These are phyloP conservation scores for Pneumocystis oryctolagi DNA, from an alignment of 1,139 yeast species.

Conservation along the genomic window DNA sequence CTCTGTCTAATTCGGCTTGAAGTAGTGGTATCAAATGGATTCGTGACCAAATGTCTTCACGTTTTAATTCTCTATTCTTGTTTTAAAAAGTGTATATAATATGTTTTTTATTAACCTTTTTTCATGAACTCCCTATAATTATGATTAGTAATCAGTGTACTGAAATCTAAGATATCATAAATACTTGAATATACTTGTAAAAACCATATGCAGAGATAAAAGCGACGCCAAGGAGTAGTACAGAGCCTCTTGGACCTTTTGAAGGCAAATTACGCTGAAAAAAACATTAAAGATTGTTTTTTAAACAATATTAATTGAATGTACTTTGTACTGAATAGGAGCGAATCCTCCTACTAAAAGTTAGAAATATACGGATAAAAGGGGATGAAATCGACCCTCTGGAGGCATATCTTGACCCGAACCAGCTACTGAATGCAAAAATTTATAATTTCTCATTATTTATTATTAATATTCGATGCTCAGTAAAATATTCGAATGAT, in stretches of 20 bases:
- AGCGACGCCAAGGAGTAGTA: conserved; percentile 71
- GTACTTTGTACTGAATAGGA: conserved; percentile 66
- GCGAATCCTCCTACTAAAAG: conserved; percentile 52
- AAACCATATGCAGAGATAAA: conserved; percentile 60
- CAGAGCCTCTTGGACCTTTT: conserved; percentile 26
- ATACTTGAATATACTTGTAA: conserved; percentile 32
- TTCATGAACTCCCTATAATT: conserved; percentile 54
- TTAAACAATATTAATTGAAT: conserved; percentile 7
- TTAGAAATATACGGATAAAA: background rate
- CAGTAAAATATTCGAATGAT: background rate
- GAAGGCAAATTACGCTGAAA: background rate
- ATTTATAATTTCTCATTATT: background rate
- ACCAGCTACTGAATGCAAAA: background rate
- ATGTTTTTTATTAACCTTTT: conserved; percentile 26
- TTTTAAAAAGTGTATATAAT: background rate
- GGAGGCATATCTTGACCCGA: background rate
- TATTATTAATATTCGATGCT: background rate
- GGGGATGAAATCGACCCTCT: background rate
- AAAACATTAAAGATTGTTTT: background rate
- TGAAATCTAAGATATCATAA: conserved; percentile 27
- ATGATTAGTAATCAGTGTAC: conserved; percentile 59
- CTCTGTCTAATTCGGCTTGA: conserved; percentile 73
- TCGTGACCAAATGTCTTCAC: conserved; percentile 71
- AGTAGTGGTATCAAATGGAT: conserved; percentile 59
- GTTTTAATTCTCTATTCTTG: conserved; percentile 39